Percentiles rank a stretch among this genome's conserved stretches.
These are phyloP conservation scores for Kwoniella shandongensis DNA, from an alignment of 768 basidiomycete genomes.

Conservation along the genomic window DNA sequence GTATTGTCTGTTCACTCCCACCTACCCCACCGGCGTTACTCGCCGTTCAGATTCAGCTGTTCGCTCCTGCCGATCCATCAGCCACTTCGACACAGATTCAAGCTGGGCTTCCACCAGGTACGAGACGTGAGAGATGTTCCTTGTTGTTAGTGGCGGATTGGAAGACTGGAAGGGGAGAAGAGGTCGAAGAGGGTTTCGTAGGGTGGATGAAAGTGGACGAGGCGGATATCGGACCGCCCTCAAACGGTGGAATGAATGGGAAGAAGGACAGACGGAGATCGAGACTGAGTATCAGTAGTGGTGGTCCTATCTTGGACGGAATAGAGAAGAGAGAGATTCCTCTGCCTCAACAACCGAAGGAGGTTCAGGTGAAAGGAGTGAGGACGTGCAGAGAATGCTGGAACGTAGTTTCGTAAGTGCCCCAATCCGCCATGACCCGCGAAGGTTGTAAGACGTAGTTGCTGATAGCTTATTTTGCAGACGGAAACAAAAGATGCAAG, in stretches of 20 bases:
- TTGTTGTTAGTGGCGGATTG: conserved; percentile 66
- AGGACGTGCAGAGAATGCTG: conserved; percentile 83
- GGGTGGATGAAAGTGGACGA: conserved; percentile 52
- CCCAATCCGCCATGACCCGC: background rate
- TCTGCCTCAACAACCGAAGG: conserved; percentile 56
- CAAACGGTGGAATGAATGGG: background rate
- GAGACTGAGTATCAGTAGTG: background rate
- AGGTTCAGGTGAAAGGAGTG: conserved; percentile 71
- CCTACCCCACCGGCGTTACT: conserved; percentile 59
- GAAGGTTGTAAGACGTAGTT: background rate
- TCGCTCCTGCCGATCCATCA: conserved; percentile 27
- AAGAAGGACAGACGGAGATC: conserved; percentile 54
- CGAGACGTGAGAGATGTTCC: conserved; percentile 46
- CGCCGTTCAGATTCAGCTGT: conserved; percentile 57
- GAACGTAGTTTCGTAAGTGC: conserved; percentile 70
- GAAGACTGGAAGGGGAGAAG: conserved; percentile 72
- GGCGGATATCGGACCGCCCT: conserved; percentile 61
- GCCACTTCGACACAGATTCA: conserved; percentile 18
- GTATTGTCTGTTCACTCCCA: conserved; percentile 86
- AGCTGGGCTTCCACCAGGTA: conserved; percentile 43
- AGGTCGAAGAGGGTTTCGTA: conserved; percentile 62
- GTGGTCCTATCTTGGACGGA: conserved; percentile 3
- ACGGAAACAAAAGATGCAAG: conserved; percentile 74
- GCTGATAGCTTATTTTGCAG: conserved; percentile 54
- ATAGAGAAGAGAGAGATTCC: conserved; percentile 65